Evolutionary conservation across 768 basidiomycete genomes (phyloP), one percentile per base, ranked within the genome.

Genomic region (Boletus edulis): DNA sequence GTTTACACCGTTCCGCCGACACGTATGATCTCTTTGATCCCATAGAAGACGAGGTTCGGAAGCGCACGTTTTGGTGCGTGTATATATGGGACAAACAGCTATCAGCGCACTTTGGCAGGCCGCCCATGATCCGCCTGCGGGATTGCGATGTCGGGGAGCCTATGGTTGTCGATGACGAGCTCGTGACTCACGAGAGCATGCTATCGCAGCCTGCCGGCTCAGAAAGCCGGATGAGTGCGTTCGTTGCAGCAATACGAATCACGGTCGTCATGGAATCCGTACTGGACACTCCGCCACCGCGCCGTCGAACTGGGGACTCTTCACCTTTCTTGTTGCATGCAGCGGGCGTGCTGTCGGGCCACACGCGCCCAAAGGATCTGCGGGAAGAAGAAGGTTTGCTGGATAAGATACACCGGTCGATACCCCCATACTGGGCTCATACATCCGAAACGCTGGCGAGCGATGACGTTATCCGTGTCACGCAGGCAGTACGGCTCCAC

Each of bases 41-140:
- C 10, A 87, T 95, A 59, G 94, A 95, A 69, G 88, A 90, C 56
- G 92, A 96, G 69, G 85, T 94, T 29, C 82, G 94, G 54, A 96
- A 95, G 72, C 85, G 94, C 62, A 96, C 94, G 0, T 97, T 97
- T 71, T 97, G 94, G 93, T 91, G 91, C 55, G 91, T 95, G 27
- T 97, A 96, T 72, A 81, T 91, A 47, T 96, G 94, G 94, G 94
- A 97, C 73, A 96, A 97, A 73, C 94, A 95, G 65, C 83, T 94
- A 8, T 78, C 84, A 12, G 88, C 90, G 54, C 88, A 92, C 70
- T 95, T 96, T 68, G 94, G 94, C 24, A 78, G 94, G 24, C 94
- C 94, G 32, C 85, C 93, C 3, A 82, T 94, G 78, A 79, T 97
- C 61, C 82, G 93, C 44, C 72, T 95, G 57, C 80, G 91, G 58